Base-by-base conservation (phyloP, 306 rosid species). In the Fragaria nilgerrensis region DNA sequence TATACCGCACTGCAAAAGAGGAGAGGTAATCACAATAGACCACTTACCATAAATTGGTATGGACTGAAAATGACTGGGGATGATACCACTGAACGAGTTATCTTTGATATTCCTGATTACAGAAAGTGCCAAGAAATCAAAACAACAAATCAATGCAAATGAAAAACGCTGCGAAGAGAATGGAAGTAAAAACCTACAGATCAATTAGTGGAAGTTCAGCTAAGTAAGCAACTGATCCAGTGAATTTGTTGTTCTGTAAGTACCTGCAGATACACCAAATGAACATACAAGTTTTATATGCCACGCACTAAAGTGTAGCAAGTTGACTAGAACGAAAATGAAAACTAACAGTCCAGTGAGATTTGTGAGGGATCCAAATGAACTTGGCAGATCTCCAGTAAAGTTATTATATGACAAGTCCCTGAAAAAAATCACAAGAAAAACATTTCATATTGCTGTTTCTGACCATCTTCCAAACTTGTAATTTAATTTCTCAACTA, bases 341-440 rank as follows among this genome's bases (percentile, higher is more conserved):
- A 55, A 78, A 83, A 75, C 91, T 87, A 82, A 90, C 98, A 95
- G 58, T 83, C 82, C 79, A 34, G 83, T 76, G 75, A 95, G 84
- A 80, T 83, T 88, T 73, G 80, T 86, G 87, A 92, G 73, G 84
- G 92, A 88, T 70, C 87, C 96, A 82, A 95, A 89, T 74, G 98
- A 95, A 78, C 91, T 89, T n/a, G 98, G 96, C 68, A 95, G 88
- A 87, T 95, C 98, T 73, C 98, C 98, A 1, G 89, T 82, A 72
- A 95, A 86, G 81, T 88, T 87, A 70, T 94, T 94, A 75, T 82
- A 78, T 17, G 98, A 95, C 75, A 95, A 87, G 81, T 92, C 98
- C 93, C 98, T 95, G 89, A 20, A 62, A 1, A 29, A 56, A 85
- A 72, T 44, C 25, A 66, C 37, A 48, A 41, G 36, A 77, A 16